Conservation (phyloP, 306 rosid species). For the Lablab purpureus region DNA sequence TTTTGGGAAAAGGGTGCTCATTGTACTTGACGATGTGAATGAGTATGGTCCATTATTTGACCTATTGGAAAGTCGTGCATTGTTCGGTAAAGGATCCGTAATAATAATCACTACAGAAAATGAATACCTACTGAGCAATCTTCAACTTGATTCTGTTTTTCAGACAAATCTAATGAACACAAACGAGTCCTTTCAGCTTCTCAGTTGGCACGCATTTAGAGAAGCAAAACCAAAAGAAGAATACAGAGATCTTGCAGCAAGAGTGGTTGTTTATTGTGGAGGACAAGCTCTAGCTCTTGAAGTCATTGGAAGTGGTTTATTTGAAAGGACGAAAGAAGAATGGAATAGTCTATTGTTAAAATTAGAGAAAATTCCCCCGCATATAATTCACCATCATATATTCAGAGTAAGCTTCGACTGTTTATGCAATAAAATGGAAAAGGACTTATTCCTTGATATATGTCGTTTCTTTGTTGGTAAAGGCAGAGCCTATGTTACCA, state of each 20-base stretch:
- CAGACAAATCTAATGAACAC: background rate
- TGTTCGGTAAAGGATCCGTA: constrained; percentile 27
- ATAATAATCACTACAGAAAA: constrained; percentile 45
- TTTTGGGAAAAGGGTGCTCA: too few species aligned
- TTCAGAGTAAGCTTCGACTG: constrained; percentile 8
- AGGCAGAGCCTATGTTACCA: background rate
- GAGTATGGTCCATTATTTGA: too few species aligned
- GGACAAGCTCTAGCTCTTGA: constrained; percentile 52
- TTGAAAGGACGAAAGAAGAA: background rate
- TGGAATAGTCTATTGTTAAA: constrained; percentile 45
- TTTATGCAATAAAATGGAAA: background rate
- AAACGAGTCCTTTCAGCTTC: background rate
- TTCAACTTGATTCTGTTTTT: background rate
- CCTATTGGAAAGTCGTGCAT: too few species aligned
- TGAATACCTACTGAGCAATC: background rate
- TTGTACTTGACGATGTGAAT: too few species aligned
- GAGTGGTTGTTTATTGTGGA: constrained; percentile 4
- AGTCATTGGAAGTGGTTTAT: constrained; percentile 43
- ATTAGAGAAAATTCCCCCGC: constrained; percentile 28
- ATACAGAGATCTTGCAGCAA: background rate
- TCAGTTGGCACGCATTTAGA: constrained; percentile 47
- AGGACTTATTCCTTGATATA: too few species aligned
- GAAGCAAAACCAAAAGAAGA: background rate
- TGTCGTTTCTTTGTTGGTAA: too few species aligned
- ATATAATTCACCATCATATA: constrained; percentile 9